Conservation (phyloP, 306 rosid species). For the Crataegus laevigata region DNA sequence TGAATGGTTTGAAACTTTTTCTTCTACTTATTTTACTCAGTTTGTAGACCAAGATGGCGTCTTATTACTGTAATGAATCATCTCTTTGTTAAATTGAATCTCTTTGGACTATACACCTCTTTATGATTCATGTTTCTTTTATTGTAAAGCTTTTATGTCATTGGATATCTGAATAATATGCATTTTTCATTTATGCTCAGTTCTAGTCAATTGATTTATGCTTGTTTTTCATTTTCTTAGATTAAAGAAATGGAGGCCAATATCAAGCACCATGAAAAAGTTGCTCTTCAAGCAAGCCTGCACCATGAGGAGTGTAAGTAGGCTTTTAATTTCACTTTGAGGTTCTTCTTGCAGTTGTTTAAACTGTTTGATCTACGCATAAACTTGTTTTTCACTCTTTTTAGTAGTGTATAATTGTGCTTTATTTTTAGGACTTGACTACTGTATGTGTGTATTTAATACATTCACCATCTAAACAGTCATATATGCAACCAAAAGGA, state of each 20-base stretch:
- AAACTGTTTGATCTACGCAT: neutral
- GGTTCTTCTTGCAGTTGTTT: neutral
- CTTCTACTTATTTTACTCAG: too few relatives aligned
- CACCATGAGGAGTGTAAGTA: constrained; percentile 56
- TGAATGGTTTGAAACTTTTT: neutral
- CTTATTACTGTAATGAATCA: neutral
- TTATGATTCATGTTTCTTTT: neutral
- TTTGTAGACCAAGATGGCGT: neutral
- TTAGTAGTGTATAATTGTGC: too few relatives aligned
- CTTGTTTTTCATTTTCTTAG: constrained; percentile 37
- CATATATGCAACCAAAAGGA: too few relatives aligned
- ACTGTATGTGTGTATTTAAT: too few relatives aligned
- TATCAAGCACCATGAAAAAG: constrained; percentile 68
- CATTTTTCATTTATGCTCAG: neutral
- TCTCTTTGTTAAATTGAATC: neutral
- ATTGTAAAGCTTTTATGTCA: neutral
- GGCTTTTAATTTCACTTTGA: constrained; percentile 7
- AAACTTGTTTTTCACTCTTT: neutral
- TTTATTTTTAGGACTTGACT: too few relatives aligned
- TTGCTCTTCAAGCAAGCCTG: constrained; percentile 58
- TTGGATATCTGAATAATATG: neutral
- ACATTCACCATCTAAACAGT: too few relatives aligned
- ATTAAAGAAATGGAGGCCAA: constrained; percentile 64
- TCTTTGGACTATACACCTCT: neutral
- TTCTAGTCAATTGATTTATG: constrained; percentile 8